Evolutionary conservation across 176 grass and related monocot species (phyloP).

Genomic region (Carex littledalei): DNA sequence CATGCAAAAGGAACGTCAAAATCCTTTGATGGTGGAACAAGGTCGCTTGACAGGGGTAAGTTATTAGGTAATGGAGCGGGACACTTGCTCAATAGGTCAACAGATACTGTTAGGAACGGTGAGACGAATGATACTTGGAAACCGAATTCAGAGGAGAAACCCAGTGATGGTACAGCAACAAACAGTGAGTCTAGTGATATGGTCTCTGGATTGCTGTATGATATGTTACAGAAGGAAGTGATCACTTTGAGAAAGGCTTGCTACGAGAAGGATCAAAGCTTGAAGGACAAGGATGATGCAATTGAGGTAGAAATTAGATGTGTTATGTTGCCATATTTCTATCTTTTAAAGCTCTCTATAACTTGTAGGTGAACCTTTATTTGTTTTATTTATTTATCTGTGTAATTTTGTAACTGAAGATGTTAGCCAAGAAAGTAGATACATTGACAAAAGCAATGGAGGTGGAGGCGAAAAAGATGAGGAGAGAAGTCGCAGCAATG

Average conservation of each 20-base stretch:
- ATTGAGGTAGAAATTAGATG: conserved; percentile 50
- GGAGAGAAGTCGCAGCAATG: conserved; percentile 93
- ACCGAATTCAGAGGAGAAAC: conserved; percentile 47
- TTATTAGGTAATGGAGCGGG: conserved; percentile 46
- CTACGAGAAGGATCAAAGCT: conserved; percentile 84
- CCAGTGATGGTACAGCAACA: conserved; percentile 10
- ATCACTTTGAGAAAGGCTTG: conserved; percentile 83
- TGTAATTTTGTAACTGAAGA: conserved; percentile 34
- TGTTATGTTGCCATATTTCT: not conserved
- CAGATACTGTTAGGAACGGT: conserved; percentile 58
- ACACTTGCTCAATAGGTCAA: conserved; percentile 76
- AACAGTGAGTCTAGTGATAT: conserved; percentile 54
- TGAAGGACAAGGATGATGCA: conserved; percentile 96
- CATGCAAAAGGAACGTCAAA: conserved; percentile 95
- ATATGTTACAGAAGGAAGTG: conserved; percentile 97
- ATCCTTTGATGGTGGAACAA: conserved; percentile 97
- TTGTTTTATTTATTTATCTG: conserved; percentile 16
- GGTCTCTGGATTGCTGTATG: conserved; percentile 88
- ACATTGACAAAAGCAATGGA: conserved; percentile 99
- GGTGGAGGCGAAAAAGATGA: conserved; percentile 99
- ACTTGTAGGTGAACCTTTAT: not conserved
- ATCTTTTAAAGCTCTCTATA: not conserved
- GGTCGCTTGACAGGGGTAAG: conserved; percentile 76
- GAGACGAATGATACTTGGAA: conserved; percentile 58
- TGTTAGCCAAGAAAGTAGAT: conserved; percentile 90